Evolutionary conservation across 345 rosid genomes (phyloP).

Genomic region (Pugionium cornutum): DNA sequence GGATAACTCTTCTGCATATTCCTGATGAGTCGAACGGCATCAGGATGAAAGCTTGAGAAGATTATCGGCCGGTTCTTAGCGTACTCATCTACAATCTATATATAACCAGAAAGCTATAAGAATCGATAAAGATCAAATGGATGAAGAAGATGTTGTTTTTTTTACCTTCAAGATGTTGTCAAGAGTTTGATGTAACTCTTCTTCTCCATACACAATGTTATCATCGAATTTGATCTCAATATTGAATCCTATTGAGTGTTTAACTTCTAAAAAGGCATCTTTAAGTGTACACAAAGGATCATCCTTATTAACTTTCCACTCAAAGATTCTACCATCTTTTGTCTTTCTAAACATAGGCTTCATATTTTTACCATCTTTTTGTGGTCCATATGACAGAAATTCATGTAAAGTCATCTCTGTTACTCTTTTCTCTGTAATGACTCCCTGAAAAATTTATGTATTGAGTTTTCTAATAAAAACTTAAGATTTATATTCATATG

Average conservation of each 20-base stretch:
- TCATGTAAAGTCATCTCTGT: slow-evolving; percentile 54
- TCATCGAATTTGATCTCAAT: slow-evolving; percentile 75
- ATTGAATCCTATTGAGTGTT: slow-evolving; percentile 56
- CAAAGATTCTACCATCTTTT: slow-evolving; percentile 61
- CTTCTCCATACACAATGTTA: slow-evolving; percentile 48
- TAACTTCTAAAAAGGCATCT: slow-evolving; percentile 53
- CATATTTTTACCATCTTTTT: slow-evolving; percentile 40
- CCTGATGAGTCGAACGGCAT: slow-evolving; percentile 53
- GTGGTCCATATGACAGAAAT: slow-evolving; percentile 59
- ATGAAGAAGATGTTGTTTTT: neutral
- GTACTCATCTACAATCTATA: slow-evolving; percentile 53
- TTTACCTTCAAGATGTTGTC: slow-evolving; percentile 47
- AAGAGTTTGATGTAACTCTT: slow-evolving; percentile 49
- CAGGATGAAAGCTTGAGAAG: slow-evolving; percentile 77
- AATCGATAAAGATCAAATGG: neutral
- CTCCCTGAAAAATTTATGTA: slow-evolving; percentile 44
- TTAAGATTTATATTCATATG: neutral
- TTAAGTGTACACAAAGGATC: slow-evolving; percentile 57
- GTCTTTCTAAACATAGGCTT: slow-evolving; percentile 54
- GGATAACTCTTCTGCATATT: slow-evolving; percentile 52
- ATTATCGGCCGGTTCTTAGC: slow-evolving; percentile 47
- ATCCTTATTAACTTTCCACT: slow-evolving; percentile 62
- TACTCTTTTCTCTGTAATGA: slow-evolving; percentile 55
- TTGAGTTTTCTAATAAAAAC: neutral
- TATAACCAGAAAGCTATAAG: neutral